Evolutionary conservation across 257 asterid species (phyloP).

Genomic region (Solanum virginianum): DNA sequence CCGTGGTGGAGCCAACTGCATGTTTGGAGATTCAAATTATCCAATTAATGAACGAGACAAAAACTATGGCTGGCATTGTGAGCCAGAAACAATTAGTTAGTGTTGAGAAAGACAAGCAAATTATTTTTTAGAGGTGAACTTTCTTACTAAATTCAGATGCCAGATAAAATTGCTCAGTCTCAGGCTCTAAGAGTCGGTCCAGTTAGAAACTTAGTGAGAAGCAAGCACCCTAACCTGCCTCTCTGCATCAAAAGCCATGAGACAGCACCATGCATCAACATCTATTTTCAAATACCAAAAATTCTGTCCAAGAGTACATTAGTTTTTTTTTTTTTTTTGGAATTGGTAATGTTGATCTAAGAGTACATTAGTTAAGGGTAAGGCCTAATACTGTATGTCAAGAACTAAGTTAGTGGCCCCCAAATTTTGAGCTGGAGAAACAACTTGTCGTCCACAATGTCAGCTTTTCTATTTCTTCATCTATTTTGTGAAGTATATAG

Average conservation of each 20-base stretch:
- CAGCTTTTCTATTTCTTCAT: background rate
- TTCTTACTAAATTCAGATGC: constrained; percentile 41
- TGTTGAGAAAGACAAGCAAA: constrained; percentile 1
- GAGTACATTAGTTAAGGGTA: background rate
- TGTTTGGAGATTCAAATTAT: constrained; percentile 54
- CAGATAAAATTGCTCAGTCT: constrained; percentile 44
- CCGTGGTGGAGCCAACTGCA: constrained; percentile 68
- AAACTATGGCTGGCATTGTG: background rate
- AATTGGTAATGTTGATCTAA: no score
- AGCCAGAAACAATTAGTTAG: background rate
- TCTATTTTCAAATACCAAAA: constrained; percentile 21
- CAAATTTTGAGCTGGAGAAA: background rate
- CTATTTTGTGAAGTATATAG: background rate
- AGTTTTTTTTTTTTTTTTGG: background rate
- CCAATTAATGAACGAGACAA: constrained; percentile 17
- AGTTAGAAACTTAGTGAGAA: constrained; percentile 51
- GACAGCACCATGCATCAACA: constrained; percentile 58
- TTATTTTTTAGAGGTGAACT: constrained; percentile 1
- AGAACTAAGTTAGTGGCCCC: background rate
- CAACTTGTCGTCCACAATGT: background rate
- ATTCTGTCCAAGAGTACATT: constrained; percentile 3
- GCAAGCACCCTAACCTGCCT: constrained; percentile 68
- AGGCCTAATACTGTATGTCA: background rate
- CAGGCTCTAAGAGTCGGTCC: constrained; percentile 53
- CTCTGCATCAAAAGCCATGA: constrained; percentile 93